Percentiles rank a stretch among this genome's conserved stretches.
phyloP scores from a whole-genome alignment of 345 rosid species.

The Heritiera fomes region DNA sequence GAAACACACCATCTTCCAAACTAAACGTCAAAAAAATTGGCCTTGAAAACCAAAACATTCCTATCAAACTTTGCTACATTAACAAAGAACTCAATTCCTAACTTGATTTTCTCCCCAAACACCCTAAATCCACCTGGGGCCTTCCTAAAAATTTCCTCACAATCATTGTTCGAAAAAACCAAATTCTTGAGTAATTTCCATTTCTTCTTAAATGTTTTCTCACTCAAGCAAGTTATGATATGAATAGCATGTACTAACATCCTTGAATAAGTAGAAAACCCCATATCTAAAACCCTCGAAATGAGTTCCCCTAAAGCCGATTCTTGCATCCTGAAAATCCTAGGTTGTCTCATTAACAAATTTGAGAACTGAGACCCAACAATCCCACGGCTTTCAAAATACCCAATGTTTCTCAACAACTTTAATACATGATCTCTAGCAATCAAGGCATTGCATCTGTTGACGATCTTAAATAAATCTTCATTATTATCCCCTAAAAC shows the following conservation, averaged over 20 bases:
- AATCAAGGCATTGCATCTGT: not conserved
- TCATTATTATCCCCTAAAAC: not conserved
- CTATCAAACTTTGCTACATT: slow-evolving; percentile 21
- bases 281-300: slow-evolving; percentile 29
- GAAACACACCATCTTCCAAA: slow-evolving; percentile 38
- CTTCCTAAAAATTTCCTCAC: slow-evolving; percentile 32
- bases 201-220: slow-evolving; percentile 30
- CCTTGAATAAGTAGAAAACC: slow-evolving; percentile 39
- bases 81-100: no score
- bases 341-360: slow-evolving; percentile 33
- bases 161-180: slow-evolving; percentile 37
- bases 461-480: not conserved
- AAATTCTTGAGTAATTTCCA: slow-evolving; percentile 25
- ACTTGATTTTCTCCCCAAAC: slow-evolving; percentile 20
- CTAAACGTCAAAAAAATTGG: slow-evolving; percentile 32
- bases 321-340: slow-evolving; percentile 28
- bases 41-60: slow-evolving; percentile 20
- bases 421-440: not conserved
- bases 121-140: slow-evolving; percentile 28
- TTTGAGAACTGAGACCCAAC: slow-evolving; percentile 24
- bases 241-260: slow-evolving; percentile 40
- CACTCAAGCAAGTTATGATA: slow-evolving; percentile 34
- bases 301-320: slow-evolving; percentile 23
- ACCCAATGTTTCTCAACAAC: not conserved
- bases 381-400: slow-evolving; percentile 2